Base-by-base conservation (phyloP, 345 rosid genomes). In the Acer yangbiense region DNA sequence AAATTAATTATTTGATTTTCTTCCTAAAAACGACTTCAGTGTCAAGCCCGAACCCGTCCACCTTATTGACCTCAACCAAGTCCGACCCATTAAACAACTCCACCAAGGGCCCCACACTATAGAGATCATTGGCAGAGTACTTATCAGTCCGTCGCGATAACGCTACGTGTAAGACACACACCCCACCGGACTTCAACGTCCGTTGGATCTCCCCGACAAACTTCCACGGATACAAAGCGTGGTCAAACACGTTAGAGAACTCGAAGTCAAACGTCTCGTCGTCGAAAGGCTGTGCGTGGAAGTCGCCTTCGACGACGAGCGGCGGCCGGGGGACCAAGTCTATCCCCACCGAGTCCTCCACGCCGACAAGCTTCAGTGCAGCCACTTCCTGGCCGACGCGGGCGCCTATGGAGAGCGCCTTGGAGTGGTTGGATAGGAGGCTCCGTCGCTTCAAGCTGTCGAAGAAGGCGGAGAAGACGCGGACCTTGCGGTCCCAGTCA, bases 211-310 rank as follows among this genome's bases (percentile, higher is more conserved):
- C 88, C 17, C 79, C 79, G 3, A 82, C 79, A n/a, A 85, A 85
- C 21, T 65, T 78, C 72, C 57, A 11, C 20, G 85, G 88, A 55
- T 82, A 82, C 57, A 85, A 35, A 1, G 88, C 88, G 72, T 85
- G 88, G 44, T 85, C 88, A 54, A 85, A 85, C 76, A 85, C 88
- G 18, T 85, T 82, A 7, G 88, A 85, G 85, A 85, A 85, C 72
- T 82, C 85, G 12, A 85, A 80, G 65, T 85, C 88, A n/a, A 82
- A 85, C 0, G 85, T 80, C 3, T 43, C 80, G 62, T 85, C 78
- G n/a, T 65, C 60, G 41, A 85, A 85, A 4, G 88, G 85, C 77
- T 82, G 88, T 6, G 85, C 80, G 61, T 85, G 88, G 52, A 85
- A 85, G 32, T 85, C 88, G 23, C 88, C 88, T 58, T 69, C 68